Base-by-base conservation (phyloP, 2,329 filamentous ascomycete species). In the Sporothrix globosa region DNA sequence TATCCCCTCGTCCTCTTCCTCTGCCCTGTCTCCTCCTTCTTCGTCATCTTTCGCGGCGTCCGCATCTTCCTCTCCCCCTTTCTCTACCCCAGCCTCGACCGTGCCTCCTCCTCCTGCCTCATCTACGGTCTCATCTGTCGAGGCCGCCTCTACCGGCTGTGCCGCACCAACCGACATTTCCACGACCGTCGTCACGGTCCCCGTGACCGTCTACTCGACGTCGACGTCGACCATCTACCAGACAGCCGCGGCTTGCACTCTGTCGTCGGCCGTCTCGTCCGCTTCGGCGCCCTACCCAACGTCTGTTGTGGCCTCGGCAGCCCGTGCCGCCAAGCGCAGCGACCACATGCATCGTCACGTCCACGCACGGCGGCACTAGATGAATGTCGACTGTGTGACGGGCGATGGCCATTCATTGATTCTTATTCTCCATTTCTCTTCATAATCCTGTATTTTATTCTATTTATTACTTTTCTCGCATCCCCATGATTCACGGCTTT, bases 161-260 rank as follows among this genome's bases (percentile, higher is more conserved):
- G 53, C 58, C 6, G 48, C 52, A 17, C 46, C 63, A 3, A 30
- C 21, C 5, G 24, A 46, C 46, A 27, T 53, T 5, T 53, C 34
- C 56, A 66, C 41, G n/a, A 66, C 66, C 21, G 24, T 67, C 19
- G 54, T 67, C n/a, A 67, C 67, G 13, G 44, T 39, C 46, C 56
- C 68, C 10, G 39, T 52, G 1, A 72, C 70, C 2, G 10, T 44
- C 19, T 54, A 70, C 56, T 65, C 68, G 9, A 60, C 68, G 30
- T 46, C 46, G 48, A 72, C 70, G 39, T 70, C 68, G 17, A 69
- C 70, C 44, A 24, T 71, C 13, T 69, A 67, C 58, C 41, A 56
- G 67, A 69, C 67, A 1, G 50, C 10, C 24, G 21, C 60, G 30
- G 17, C 54, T 1, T 44, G 41, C 41, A 17, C 41, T 17, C 13